Evolutionary conservation across 352 stramenopile genomes (phyloP).

Genomic region (Globisporangium sylvaticum): DNA sequence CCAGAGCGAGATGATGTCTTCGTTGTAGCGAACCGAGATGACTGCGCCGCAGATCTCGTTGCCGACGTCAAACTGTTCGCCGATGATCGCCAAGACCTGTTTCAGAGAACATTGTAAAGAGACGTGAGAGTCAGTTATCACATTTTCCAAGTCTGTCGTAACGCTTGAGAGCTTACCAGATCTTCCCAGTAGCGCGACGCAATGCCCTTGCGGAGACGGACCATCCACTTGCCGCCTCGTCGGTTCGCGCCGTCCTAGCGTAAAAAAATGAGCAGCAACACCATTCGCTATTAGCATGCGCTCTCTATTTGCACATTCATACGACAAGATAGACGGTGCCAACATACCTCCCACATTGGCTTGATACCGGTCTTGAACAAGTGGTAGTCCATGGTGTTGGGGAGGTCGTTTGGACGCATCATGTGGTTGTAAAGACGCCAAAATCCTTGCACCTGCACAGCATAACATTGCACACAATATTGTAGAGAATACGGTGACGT

Average conservation of each 20-base stretch:
- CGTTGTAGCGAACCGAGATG: slow-evolving; percentile 89
- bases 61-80: slow-evolving; percentile 92
- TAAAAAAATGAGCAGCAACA: background rate
- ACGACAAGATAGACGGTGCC: background rate
- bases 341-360: slow-evolving; percentile 87
- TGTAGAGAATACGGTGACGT: background rate
- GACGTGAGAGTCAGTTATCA: background rate
- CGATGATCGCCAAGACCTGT: slow-evolving; percentile 89
- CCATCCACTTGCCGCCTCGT: slow-evolving; percentile 91
- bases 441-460: slow-evolving; percentile 83
- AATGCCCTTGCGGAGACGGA: slow-evolving; percentile 91
- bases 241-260: slow-evolving; percentile 78
- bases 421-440: slow-evolving; percentile 94
- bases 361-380: slow-evolving; percentile 94
- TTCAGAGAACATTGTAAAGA: background rate
- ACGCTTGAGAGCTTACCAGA: slow-evolving; percentile 40
- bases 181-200: slow-evolving; percentile 91
- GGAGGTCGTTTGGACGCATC: slow-evolving; percentile 87
- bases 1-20: slow-evolving; percentile 94
- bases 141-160: background rate
- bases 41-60: slow-evolving; percentile 92
- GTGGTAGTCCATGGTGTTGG: slow-evolving; percentile 90
- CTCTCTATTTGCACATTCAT: background rate
- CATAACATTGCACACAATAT: background rate
- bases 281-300: background rate